Percentiles rank a stretch among this genome's conserved stretches.
Evolutionary conservation across 148 eudicot species (phyloP).

Genomic region (Fagopyrum esculentum): DNA sequence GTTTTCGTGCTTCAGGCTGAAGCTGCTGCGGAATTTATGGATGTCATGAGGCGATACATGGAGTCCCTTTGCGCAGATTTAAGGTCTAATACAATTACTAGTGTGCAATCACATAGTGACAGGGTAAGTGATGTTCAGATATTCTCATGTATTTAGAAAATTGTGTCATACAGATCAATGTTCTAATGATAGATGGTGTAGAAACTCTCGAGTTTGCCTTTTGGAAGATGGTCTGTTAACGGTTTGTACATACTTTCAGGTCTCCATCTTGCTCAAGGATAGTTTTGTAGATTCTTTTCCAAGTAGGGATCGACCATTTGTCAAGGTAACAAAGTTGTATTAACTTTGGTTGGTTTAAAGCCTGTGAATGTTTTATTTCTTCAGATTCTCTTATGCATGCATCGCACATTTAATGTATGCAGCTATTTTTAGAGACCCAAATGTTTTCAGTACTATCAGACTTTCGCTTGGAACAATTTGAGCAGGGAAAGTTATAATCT

Average conservation of each 20-base stretch:
- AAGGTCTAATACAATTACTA: conserved; percentile 84
- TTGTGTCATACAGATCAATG: background rate
- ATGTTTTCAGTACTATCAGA: conserved; percentile 81
- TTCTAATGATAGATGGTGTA: conserved; percentile 1
- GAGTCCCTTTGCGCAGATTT: conserved; percentile 79
- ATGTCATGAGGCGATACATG: conserved; percentile 61
- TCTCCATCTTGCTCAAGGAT: conserved; percentile 84
- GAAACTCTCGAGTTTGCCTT: background rate
- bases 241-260: conserved; percentile 36
- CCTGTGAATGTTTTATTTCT: background rate
- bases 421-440: conserved; percentile 89
- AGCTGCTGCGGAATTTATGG: conserved; percentile 60
- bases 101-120: conserved; percentile 80
- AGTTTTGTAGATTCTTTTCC: conserved; percentile 89
- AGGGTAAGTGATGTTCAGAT: conserved; percentile 40
- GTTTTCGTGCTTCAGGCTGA: conserved; percentile 48
- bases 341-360: background rate
- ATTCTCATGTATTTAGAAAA: background rate
- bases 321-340: conserved; percentile 43
- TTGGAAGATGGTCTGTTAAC: background rate
- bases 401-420: conserved; percentile 24
- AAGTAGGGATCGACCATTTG: conserved; percentile 58
- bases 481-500: conserved; percentile 26
- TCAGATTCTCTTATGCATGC: background rate
- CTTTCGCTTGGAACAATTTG: conserved; percentile 52